A percentile compares a stretch with the other conserved stretches of the same genome.
Evolutionary conservation across 345 rosid genomes (phyloP).

Genomic region (Reutealis trisperma): DNA sequence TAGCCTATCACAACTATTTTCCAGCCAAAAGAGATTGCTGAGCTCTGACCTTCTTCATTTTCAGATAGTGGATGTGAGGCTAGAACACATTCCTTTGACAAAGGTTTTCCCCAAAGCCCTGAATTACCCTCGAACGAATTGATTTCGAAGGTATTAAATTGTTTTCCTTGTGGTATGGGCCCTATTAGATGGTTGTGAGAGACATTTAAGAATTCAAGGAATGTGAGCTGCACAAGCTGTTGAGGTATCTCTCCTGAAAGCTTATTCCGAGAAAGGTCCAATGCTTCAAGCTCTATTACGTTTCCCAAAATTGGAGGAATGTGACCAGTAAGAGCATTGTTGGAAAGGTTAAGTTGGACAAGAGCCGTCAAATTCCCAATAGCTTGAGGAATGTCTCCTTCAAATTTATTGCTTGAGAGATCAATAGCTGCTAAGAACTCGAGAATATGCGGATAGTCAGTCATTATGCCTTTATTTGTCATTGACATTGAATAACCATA

Average conservation of each 20-base stretch:
- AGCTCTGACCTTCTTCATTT: too few species aligned
- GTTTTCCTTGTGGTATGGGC: background rate
- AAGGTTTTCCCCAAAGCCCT: background rate
- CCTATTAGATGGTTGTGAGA: constrained; percentile 7
- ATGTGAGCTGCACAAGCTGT: background rate
- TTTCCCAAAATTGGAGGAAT: constrained; percentile 6
- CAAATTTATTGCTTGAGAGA: too few species aligned
- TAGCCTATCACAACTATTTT: too few species aligned
- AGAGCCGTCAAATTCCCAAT: constrained; percentile 12
- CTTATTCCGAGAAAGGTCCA: constrained; percentile 10
- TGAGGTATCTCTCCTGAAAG: constrained; percentile 12
- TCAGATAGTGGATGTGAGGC: too few species aligned
- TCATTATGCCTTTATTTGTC: constrained; percentile 12
- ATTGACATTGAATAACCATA: background rate
- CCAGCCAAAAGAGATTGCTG: too few species aligned
- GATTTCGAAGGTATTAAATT: background rate
- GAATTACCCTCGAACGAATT: background rate
- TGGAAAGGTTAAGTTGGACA: constrained; percentile 13
- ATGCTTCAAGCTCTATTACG: constrained; percentile 12
- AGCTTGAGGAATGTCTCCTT: constrained; percentile 12
- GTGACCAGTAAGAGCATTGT: constrained; percentile 15
- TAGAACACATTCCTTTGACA: constrained; percentile 4
- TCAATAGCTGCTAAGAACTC: background rate
- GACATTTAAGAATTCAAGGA: constrained; percentile 16
- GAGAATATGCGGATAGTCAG: background rate